phyloP scores from a whole-genome alignment of 176 grass and related monocot genomes.

The Eragrostis nindensis region DNA sequence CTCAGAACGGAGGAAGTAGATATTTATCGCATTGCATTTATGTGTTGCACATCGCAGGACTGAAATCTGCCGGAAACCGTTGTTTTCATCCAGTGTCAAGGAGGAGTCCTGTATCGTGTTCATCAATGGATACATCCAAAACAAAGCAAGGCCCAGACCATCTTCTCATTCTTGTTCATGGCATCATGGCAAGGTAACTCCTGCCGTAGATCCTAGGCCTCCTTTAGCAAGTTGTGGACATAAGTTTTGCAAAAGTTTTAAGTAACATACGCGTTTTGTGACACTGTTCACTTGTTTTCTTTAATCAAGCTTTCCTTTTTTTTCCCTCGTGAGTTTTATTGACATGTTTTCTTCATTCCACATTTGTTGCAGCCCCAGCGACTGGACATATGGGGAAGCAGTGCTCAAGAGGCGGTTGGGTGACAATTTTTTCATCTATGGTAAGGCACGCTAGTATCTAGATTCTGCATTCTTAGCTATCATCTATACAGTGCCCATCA shows the following conservation, averaged over 20 bases:
- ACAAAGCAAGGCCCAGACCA: constrained; percentile 69
- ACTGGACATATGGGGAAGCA: constrained; percentile 79
- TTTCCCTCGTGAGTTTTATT: constrained; percentile 8
- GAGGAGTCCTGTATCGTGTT: not conserved
- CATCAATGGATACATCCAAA: constrained; percentile 36
- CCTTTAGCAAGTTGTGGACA: not conserved
- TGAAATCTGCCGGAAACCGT: not conserved
- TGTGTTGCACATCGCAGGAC: constrained; percentile 8
- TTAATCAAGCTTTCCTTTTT: not conserved
- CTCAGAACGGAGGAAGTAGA: not conserved
- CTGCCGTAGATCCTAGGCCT: not conserved
- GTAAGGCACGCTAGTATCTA: constrained; percentile 39
- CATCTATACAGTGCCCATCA: too few relatives aligned
- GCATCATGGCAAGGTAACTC: constrained; percentile 78
- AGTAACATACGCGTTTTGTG: not conserved
- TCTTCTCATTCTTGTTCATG: constrained; percentile 90
- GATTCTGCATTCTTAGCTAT: not conserved
- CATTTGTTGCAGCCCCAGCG: constrained; percentile 55
- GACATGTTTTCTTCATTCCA: constrained; percentile 14
- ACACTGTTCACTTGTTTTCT: not conserved
- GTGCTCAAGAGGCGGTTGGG: constrained; percentile 66
- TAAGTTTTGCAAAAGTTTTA: not conserved
- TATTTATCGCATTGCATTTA: not conserved
- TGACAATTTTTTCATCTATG: constrained; percentile 75
- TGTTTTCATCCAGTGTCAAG: not conserved